Evolutionary conservation across 2,329 filamentous ascomycete genomes (phyloP), one percentile per base, ranked within the genome.

Genomic region (Colletotrichum sp.): DNA sequence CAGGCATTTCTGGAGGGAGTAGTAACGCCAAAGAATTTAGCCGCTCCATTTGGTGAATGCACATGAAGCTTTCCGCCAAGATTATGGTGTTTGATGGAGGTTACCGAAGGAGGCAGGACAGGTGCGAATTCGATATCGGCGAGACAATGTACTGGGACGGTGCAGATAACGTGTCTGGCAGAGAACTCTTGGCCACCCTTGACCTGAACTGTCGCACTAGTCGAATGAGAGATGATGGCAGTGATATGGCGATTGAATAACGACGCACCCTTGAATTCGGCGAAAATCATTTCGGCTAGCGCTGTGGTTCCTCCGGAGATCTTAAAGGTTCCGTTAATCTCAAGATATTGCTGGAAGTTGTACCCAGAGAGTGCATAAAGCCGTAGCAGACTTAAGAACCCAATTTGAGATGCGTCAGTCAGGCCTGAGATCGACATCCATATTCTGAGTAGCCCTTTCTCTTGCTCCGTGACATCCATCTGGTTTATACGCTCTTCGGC

Each of bases 171-270:
- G 0, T 57, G 52, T 0, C 4, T 57, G 16, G 52, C 52, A 12
- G 21, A 26, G 21, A 57, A 26, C n/a, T 15, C 21, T 16, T 57
- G 2, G 21, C 52, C 52, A 3, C 12, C 12, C 21, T 57, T 57
- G 21, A 16, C n/a, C 21, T 57, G n/a, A 21, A 57, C 21, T 16
- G 13, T 26, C 5, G 52, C 52, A 13, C 21, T 26, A 0, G 52
- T 57, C 0, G 21, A 3, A 7, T 26, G 0, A 0, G 52, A 57
- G 12, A 13, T 0, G 21, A 57, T 9, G 3, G 52, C 1, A 5
- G 52, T 16, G 52, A 57, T 12, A 26, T 57, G 52, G 21, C 52
- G 21, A 2, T 26, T 57, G 1, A 57, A 57, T 1, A 57, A 26
- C 6, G 52, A 24, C 52, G 52, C 12, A 9, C 52, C 52, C 52